Percentiles rank a stretch among this genome's conserved stretches.
Conservation (phyloP, 495 filamentous ascomycete species). For the Thermochaetoides thermophila region DNA sequence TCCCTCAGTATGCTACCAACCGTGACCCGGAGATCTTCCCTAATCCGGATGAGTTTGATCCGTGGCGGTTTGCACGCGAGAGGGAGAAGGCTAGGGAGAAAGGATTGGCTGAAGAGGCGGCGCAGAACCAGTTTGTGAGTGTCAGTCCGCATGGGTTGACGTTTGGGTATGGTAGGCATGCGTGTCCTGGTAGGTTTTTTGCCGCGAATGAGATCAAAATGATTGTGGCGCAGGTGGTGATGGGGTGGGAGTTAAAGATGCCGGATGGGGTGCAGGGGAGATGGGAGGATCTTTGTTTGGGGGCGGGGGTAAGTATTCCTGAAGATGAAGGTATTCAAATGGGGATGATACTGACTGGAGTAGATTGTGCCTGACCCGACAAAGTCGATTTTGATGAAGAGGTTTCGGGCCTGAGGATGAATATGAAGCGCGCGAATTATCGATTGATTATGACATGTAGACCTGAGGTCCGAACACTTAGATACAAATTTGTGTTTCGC, state of each 20-base stretch:
- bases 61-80: slow-evolving; percentile 33
- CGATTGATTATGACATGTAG: too few species aligned
- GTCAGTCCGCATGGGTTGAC: slow-evolving; percentile 23
- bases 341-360: background rate
- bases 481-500: too few species aligned
- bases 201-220: slow-evolving; percentile 40
- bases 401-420: too few species aligned
- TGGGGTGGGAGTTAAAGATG: slow-evolving; percentile 40
- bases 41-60: slow-evolving; percentile 30
- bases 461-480: too few species aligned
- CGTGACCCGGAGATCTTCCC: slow-evolving; percentile 16
- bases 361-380: slow-evolving; percentile 5
- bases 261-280: slow-evolving; percentile 11
- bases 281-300: slow-evolving; percentile 10
- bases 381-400: slow-evolving; percentile 4
- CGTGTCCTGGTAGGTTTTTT: slow-evolving; percentile 47
- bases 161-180: slow-evolving; percentile 41
- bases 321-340: background rate
- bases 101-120: slow-evolving; percentile 14
- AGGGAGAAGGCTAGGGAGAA: slow-evolving; percentile 21
- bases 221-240: slow-evolving; percentile 37
- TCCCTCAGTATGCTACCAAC: slow-evolving; percentile 24
- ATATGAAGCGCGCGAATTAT: too few species aligned
- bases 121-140: slow-evolving; percentile 28
- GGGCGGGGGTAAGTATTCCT: slow-evolving; percentile 3